Base-by-base conservation (phyloP, 2,329 filamentous ascomycete genomes). In the Verticillium nubilum region DNA sequence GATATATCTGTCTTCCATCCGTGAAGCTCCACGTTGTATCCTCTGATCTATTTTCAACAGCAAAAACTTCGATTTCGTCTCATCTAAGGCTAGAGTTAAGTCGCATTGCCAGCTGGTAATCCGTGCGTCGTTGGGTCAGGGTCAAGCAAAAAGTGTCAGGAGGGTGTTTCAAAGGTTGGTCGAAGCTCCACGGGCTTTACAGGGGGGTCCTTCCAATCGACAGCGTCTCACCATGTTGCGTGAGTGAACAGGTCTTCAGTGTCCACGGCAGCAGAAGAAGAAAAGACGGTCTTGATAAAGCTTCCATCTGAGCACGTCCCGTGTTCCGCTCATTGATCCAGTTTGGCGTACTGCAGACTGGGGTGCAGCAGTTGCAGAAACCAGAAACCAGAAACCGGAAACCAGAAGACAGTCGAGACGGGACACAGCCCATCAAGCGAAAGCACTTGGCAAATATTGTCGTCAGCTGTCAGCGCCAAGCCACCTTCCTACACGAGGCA, bases 111-210 rank as follows among this genome's bases (percentile, higher is more conserved):
- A 47, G 9, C 37, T 6, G 37, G 37, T 19, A 47, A 12, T 47
- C 37, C 37, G 37, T 47, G 37, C 37, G n/a, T 37, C 33, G 15
- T 15, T 15, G 4, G 33, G 33, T 23, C n/a, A 47, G 37, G 37
- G 37, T 47, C 60, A 56, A 56, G 53, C 54, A 57, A 52, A 62
- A 50, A 58, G 62, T 62, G 62, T 63, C 60, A 62, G 60, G 62
- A 63, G 58, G 56, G 52, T 56, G 62, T 63, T 63, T 63, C 62
- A 63, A 4, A 31, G 26, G 52, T 31, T 19, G 37, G n/a, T 47
- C 37, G 37, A 37, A 47, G 33, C 33, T 37, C 37, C n/a, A 23
- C 33, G 33, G 15, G 10, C 13, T 13, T 17, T 37, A 13, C 33
- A 37, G 7, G 4, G 5, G 28, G 33, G 37, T 47, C 37, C 33